Evolutionary conservation across 2,329 filamentous ascomycete species (phyloP).

Genomic region (Fusarium sambucinum): DNA sequence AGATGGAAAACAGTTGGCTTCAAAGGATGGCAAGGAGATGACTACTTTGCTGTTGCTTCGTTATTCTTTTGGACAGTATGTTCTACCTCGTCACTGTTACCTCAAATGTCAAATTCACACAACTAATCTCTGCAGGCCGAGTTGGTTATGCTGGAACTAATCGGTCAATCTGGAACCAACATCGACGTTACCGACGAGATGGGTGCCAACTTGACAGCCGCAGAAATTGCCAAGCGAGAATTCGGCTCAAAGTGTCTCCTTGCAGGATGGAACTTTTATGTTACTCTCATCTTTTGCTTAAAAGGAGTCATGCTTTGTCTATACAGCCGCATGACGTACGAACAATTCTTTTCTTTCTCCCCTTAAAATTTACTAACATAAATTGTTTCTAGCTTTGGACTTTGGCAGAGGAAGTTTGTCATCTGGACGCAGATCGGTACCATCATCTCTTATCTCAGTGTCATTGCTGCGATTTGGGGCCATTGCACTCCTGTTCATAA

Average conservation of each 20-base stretch:
- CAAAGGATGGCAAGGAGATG: conserved; percentile 58
- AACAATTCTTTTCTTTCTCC: neutral
- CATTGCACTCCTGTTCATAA: conserved; percentile 55
- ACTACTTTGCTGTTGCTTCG: conserved; percentile 55
- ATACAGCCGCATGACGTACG: conserved; percentile 58
- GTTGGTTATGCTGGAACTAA: conserved; percentile 51
- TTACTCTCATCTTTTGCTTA: conserved; percentile 57
- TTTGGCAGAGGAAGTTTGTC: conserved; percentile 55
- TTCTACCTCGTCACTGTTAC: neutral
- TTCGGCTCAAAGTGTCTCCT: conserved; percentile 53
- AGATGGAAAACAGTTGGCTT: conserved; percentile 56
- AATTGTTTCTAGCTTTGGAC: conserved; percentile 48
- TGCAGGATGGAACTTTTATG: conserved; percentile 57
- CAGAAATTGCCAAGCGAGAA: conserved; percentile 47
- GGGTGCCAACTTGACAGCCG: conserved; percentile 48
- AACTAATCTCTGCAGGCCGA: conserved; percentile 39
- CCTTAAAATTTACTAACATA: conserved; percentile 6
- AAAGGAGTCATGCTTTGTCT: conserved; percentile 60
- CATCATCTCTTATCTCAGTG: conserved; percentile 49
- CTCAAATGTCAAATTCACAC: neutral
- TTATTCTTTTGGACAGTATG: conserved; percentile 56
- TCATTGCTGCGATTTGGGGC: conserved; percentile 52
- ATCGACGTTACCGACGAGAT: conserved; percentile 53
- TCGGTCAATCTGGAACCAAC: conserved; percentile 55
- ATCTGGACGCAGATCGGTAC: conserved; percentile 51